These are phyloP conservation scores for Pedinophyceae sp. DNA, from an alignment of 139 green algal species.

Conservation along the genomic window DNA sequence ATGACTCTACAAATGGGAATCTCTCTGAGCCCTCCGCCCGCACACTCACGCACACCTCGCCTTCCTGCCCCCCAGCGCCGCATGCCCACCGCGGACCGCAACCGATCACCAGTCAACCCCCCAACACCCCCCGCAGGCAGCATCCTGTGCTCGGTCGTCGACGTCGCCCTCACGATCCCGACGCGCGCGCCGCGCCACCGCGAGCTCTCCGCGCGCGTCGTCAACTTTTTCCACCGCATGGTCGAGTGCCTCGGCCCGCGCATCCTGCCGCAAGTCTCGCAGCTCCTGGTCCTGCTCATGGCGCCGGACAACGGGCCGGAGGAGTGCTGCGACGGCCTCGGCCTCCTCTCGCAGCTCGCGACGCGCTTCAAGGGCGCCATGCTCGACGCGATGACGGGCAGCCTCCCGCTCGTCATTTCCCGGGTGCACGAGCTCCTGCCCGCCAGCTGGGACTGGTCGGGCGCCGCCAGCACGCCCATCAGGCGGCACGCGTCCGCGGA, in stretches of 20 bases:
- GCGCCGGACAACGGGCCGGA: slow-evolving; percentile 15
- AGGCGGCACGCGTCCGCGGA: slow-evolving; percentile 5
- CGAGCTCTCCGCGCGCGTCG: slow-evolving; percentile 46
- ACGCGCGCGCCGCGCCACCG: slow-evolving; percentile 31
- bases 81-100: no score
- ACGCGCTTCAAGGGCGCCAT: slow-evolving; percentile 30
- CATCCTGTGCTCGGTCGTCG: slow-evolving; percentile 19
- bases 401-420: slow-evolving; percentile 30
- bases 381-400: slow-evolving; percentile 28
- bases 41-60: no score
- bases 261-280: slow-evolving; percentile 36
- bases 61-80: no score
- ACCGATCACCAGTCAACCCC: no score
- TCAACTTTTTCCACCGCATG: slow-evolving; percentile 65
- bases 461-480: slow-evolving; percentile 17
- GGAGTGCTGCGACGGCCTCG: slow-evolving; percentile 42
- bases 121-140: no score
- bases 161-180: slow-evolving; percentile 26
- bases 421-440: slow-evolving; percentile 37
- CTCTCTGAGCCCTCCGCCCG: no score
- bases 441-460: slow-evolving; percentile 62
- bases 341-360: slow-evolving; percentile 55
- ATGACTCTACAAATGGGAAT: no score
- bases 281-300: slow-evolving; percentile 41
- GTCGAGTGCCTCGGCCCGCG: slow-evolving; percentile 50